Conservation (phyloP, 495 filamentous ascomycete species). For the Haplographium delicatum region DNA sequence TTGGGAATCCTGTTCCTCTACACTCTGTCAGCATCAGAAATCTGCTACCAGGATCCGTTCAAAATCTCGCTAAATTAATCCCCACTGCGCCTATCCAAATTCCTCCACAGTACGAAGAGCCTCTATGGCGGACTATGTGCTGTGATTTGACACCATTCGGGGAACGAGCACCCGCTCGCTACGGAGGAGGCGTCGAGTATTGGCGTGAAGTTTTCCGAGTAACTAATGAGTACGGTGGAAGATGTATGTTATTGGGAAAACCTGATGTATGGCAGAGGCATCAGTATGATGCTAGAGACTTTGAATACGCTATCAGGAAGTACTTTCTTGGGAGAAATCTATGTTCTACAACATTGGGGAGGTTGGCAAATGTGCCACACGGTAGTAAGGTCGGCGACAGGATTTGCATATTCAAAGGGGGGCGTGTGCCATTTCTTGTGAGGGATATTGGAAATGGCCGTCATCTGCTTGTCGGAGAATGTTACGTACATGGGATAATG, state of each 20-base stretch:
- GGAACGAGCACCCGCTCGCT: background rate
- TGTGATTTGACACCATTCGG: background rate
- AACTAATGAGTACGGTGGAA: background rate
- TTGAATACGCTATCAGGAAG: background rate
- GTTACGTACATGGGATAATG: background rate
- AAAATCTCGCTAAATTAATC: too few relatives aligned
- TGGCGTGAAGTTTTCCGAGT: background rate
- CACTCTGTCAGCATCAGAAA: background rate
- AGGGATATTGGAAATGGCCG: background rate
- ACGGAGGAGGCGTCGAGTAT: background rate
- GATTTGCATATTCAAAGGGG: background rate
- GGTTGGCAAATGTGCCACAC: background rate
- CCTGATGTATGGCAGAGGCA: background rate
- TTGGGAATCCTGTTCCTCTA: background rate
- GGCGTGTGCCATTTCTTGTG: background rate
- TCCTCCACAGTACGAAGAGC: too few relatives aligned
- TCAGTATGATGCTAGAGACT: background rate
- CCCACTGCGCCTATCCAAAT: too few relatives aligned
- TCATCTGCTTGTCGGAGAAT: background rate
- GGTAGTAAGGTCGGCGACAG: background rate
- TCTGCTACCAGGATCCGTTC: too few relatives aligned
- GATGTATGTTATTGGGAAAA: background rate
- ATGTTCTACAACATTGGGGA: background rate
- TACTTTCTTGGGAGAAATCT: background rate
- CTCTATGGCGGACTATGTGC: background rate